Evolutionary conservation across 2,329 filamentous ascomycete species (phyloP), one percentile per base, ranked within the genome.

Genomic region (Stagonosporopsis vannaccii): DNA sequence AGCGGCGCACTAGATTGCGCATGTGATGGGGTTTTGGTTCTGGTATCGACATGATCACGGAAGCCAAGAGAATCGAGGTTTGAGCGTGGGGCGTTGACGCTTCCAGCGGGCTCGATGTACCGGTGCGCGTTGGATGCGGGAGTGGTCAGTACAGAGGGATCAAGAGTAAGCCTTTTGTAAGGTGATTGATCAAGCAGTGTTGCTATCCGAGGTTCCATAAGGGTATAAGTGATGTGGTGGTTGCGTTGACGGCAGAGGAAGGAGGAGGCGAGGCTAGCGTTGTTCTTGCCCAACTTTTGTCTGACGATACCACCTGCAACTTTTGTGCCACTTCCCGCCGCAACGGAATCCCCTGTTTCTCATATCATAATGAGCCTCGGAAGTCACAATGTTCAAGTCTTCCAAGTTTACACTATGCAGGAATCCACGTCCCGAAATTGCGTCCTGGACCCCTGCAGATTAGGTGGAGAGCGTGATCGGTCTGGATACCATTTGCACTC

Each of bases 1-100:
- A 77, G 68, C 1, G 75, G 75, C 3, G 71, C 73, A 37, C 67
- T 59, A 7, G 74, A 52, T 41, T 65, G 50, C 25, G n/a, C 61
- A 20, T 60, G 51, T 20, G 58, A 42, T 23, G 40, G 40, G 19
- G 52, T 39, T 30, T 46, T 43, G 32, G n/a, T 28, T 22, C 28
- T 62, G 28, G 35, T 20, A 32, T 35, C 50, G 32, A 48, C 56
- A 25, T 56, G 47, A 26, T 58, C 57, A 25, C 47, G 33, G 13
- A 47, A 32, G 25, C 49, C 36, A 17, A 39, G 48, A 22, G 50
- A n/a, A 40, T 61, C 43, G 36, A 55, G 50, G 36, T 44, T 53
- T 23, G 42, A 25, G 13, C 39, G 44, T 12, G 40, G 47, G 22
- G 62, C 58, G 32, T 65, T 59, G 39, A 37, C 45, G 23, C 57